These are phyloP conservation scores for Thielaviopsis populi DNA, from an alignment of 2,329 filamentous ascomycete species.

Conservation along the genomic window DNA sequence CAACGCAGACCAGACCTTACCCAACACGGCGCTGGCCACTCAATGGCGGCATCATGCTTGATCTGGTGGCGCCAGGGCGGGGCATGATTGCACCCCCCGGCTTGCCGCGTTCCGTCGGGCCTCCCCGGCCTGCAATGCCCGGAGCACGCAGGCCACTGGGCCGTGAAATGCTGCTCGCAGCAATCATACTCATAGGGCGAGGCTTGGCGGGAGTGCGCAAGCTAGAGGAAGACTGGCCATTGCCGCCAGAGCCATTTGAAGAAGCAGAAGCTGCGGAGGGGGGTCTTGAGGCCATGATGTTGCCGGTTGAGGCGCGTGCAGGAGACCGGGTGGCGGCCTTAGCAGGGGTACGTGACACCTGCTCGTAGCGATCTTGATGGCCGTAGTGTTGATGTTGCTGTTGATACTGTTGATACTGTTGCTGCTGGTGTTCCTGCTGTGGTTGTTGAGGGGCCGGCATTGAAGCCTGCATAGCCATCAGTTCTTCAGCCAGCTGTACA, in stretches of 20 bases:
- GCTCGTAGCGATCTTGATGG: slow-evolving; percentile 18
- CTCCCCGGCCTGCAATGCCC: slow-evolving; percentile 27
- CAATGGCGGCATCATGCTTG: slow-evolving; percentile 75
- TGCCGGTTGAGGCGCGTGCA: slow-evolving; percentile 16
- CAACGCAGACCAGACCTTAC: not conserved
- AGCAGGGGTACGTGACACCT: slow-evolving; percentile 18
- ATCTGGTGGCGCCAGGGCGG: slow-evolving; percentile 36
- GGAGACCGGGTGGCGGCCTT: slow-evolving; percentile 20
- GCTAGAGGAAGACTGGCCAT: slow-evolving; percentile 5
- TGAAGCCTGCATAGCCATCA: slow-evolving; percentile 53
- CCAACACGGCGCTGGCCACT: slow-evolving; percentile 40
- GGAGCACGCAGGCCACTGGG: slow-evolving; percentile 48
- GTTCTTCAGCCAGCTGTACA: slow-evolving; percentile 67
- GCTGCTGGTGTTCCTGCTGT: slow-evolving; percentile 18
- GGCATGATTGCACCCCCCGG: slow-evolving; percentile 34
- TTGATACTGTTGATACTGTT: slow-evolving; percentile 17
- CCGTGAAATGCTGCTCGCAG: slow-evolving; percentile 40
- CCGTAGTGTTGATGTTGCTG: slow-evolving; percentile 18
- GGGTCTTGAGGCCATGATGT: slow-evolving; percentile 5
- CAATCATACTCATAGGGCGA: slow-evolving; percentile 28
- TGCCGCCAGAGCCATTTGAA: slow-evolving; percentile 14
- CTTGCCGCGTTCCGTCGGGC: slow-evolving; percentile 28
- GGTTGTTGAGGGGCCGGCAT: slow-evolving; percentile 17
- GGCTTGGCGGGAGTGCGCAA: slow-evolving; percentile 24
- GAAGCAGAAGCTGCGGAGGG: slow-evolving; percentile 15